Evolutionary conservation across 1,139 yeast genomes (phyloP).

Genomic region (Candida glucosophila): DNA sequence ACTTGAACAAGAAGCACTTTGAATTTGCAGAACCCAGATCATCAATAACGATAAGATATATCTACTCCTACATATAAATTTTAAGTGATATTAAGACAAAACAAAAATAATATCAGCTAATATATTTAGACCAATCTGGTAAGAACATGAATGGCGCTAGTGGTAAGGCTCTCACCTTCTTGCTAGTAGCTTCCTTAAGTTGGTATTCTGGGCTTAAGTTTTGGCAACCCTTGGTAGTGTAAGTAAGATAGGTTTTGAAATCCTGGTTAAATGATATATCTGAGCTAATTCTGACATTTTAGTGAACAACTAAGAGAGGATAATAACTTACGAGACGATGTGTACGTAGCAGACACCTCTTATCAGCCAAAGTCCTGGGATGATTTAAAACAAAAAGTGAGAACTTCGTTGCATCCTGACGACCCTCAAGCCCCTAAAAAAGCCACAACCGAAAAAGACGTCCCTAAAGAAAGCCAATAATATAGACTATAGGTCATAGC

Average conservation of each 20-base stretch:
- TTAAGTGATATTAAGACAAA: not conserved
- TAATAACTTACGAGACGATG: slow-evolving; percentile 54
- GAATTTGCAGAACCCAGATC: slow-evolving; percentile 1
- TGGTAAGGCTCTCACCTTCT: slow-evolving; percentile 15
- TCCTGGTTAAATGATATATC: not conserved
- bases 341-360: slow-evolving; percentile 37
- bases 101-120: too few relatives aligned
- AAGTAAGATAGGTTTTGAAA: slow-evolving; percentile 18
- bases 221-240: slow-evolving; percentile 69
- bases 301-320: slow-evolving; percentile 64
- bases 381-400: slow-evolving; percentile 24
- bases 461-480: too few relatives aligned
- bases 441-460: too few relatives aligned
- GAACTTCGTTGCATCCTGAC: slow-evolving; percentile 14
- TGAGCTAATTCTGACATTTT: slow-evolving; percentile 1
- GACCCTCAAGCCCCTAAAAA: too few relatives aligned
- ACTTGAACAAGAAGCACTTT: slow-evolving; percentile 1
- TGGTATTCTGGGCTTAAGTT: slow-evolving; percentile 54
- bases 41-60: too few relatives aligned
- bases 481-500: too few relatives aligned
- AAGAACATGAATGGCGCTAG: slow-evolving; percentile 17
- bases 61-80: too few relatives aligned
- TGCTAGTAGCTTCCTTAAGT: slow-evolving; percentile 28
- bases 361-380: slow-evolving; percentile 32
- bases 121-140: too few relatives aligned